Conservation (phyloP, 768 basidiomycete genomes). For the Boletus bicolor region DNA sequence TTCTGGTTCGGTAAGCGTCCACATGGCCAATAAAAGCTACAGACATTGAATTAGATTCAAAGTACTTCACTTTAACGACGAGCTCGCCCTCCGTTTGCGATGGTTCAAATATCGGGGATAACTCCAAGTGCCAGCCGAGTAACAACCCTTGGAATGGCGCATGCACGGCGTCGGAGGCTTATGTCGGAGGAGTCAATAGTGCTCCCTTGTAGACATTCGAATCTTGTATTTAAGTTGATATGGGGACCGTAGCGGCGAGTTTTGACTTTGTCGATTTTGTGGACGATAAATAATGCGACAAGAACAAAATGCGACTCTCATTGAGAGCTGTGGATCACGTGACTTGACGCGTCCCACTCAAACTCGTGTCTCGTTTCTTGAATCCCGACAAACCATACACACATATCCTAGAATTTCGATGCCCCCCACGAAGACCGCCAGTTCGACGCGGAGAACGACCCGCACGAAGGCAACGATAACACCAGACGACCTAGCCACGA, state of each 20-base stretch:
- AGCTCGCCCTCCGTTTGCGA: constrained; percentile 3
- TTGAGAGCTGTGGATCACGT: constrained; percentile 4
- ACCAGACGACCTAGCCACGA: constrained; percentile 5
- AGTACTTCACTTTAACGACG: background rate
- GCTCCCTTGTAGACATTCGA: background rate
- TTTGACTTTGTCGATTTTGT: background rate
- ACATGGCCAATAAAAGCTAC: background rate
- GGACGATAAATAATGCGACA: background rate
- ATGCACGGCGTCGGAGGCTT: background rate
- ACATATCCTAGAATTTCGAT: background rate
- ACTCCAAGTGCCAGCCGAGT: background rate
- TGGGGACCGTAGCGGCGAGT: background rate
- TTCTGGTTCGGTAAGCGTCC: background rate
- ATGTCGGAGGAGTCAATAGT: constrained; percentile 6
- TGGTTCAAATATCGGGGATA: background rate
- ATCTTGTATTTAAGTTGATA: background rate
- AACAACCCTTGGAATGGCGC: constrained; percentile 8
- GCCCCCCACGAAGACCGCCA: constrained; percentile 9
- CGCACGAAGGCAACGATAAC: constrained; percentile 10
- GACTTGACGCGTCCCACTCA: constrained; percentile 8
- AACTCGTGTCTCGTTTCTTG: background rate
- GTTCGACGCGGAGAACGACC: constrained; percentile 9
- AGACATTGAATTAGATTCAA: background rate
- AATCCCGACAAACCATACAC: too few relatives aligned
- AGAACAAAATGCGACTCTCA: too few relatives aligned